Conservation (phyloP, 768 basidiomycete genomes). For the Termitomyces eurrhizus region DNA sequence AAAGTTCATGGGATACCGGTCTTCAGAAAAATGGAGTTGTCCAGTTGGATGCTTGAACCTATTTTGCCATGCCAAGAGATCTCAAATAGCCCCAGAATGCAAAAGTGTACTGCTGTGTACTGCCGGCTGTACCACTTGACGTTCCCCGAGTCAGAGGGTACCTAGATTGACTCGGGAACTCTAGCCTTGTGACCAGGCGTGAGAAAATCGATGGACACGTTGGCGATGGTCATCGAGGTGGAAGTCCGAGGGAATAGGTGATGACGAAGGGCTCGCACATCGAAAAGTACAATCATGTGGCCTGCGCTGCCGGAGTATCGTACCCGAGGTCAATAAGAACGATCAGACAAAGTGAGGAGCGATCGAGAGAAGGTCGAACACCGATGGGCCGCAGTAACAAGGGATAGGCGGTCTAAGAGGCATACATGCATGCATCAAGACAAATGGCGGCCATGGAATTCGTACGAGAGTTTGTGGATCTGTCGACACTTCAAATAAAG, state of each 20-base stretch:
- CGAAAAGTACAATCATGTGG: background rate
- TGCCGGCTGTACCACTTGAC: slow-evolving; percentile 2
- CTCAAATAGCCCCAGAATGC: background rate
- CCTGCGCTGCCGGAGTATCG: background rate
- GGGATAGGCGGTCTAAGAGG: background rate
- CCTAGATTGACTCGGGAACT: slow-evolving; percentile 40
- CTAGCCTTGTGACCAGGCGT: slow-evolving; percentile 23
- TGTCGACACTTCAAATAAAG: background rate
- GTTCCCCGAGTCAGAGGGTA: slow-evolving; percentile 35
- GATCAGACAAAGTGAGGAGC: background rate
- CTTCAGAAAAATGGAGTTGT: background rate
- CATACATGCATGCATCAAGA: background rate
- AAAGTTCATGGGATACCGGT: background rate
- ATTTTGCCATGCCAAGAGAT: background rate
- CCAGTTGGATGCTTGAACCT: background rate
- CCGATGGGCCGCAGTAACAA: background rate
- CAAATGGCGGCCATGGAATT: background rate
- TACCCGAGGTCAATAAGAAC: too few species aligned
- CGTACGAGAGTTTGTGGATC: background rate
- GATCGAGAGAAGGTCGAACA: background rate
- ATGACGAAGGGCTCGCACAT: background rate
- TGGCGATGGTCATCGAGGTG: slow-evolving; percentile 1
- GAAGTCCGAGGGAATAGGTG: background rate
- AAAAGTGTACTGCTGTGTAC: background rate
- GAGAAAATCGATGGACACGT: slow-evolving; percentile 18